Evolutionary conservation across 257 asterid genomes (phyloP).

Genomic region (Verbena officinalis): DNA sequence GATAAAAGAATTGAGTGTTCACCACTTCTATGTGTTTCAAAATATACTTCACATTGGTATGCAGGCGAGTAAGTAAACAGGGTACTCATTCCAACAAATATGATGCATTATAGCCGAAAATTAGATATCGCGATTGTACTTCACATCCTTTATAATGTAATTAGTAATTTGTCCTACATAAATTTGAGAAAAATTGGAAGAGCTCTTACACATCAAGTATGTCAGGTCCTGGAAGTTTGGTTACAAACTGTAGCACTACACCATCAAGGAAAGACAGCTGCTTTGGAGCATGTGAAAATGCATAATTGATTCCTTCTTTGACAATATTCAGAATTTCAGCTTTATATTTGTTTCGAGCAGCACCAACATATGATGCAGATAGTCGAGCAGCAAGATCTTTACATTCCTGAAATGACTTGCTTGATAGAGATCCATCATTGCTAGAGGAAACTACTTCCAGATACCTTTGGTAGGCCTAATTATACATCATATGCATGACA

Average conservation of each 20-base stretch:
- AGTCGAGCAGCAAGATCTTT: slow-evolving; percentile 83
- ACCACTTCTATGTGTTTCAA: neutral
- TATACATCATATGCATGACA: neutral
- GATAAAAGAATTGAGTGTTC: neutral
- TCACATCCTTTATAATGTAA: neutral
- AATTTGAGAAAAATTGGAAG: slow-evolving; percentile 16
- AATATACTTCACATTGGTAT: neutral
- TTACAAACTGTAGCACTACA: slow-evolving; percentile 73
- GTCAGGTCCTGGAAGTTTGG: slow-evolving; percentile 86
- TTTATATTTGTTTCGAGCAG: slow-evolving; percentile 76
- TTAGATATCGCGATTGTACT: neutral
- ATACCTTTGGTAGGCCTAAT: slow-evolving; percentile 71
- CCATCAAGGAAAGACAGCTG: slow-evolving; percentile 86
- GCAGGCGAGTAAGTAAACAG: neutral
- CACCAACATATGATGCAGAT: slow-evolving; percentile 79
- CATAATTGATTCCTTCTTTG: slow-evolving; percentile 74
- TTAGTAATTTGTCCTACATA: slow-evolving; percentile 8
- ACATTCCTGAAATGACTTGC: slow-evolving; percentile 75
- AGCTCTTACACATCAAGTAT: slow-evolving; percentile 78
- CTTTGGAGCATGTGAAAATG: slow-evolving; percentile 82
- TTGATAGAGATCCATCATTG: slow-evolving; percentile 48
- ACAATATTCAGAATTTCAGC: slow-evolving; percentile 71
- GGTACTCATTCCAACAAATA: neutral
- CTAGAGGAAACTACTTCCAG: slow-evolving; percentile 49
- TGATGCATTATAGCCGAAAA: neutral